These are phyloP conservation scores for Huntiella decipiens DNA, from an alignment of 2,329 filamentous ascomycete species.

Conservation along the genomic window DNA sequence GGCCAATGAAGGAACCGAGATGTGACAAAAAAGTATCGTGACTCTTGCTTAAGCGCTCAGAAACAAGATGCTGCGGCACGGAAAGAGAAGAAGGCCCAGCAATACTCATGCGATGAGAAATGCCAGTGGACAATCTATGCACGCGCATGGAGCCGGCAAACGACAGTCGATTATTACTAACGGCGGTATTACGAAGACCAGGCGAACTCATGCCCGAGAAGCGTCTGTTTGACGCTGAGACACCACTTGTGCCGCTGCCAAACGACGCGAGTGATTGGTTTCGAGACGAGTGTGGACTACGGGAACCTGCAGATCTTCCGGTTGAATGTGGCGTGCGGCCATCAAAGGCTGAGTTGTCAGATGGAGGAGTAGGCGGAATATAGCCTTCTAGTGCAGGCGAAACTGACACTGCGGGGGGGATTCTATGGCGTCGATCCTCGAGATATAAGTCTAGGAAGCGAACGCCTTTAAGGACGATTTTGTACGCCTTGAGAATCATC, in stretches of 20 bases:
- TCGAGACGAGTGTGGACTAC: slow-evolving; percentile 5
- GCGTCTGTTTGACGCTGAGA: slow-evolving; percentile 20
- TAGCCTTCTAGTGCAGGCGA: slow-evolving; percentile 14
- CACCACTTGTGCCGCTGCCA: slow-evolving; percentile 17
- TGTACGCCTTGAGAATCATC: slow-evolving; percentile 84
- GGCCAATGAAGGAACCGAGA: slow-evolving; percentile 80
- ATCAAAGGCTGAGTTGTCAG: slow-evolving; percentile 34
- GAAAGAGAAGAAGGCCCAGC: slow-evolving; percentile 41
- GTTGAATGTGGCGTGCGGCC: slow-evolving; percentile 12
- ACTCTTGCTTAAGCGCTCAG: slow-evolving; percentile 57
- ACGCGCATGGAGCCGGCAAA: slow-evolving; percentile 20
- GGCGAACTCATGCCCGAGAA: slow-evolving; percentile 27
- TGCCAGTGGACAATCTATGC: slow-evolving; percentile 32
- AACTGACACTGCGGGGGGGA: slow-evolving; percentile 4
- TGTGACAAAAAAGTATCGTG: slow-evolving; percentile 83
- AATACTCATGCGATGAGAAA: slow-evolving; percentile 60
- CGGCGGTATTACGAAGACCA: slow-evolving; percentile 9
- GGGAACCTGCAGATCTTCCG: neutral
- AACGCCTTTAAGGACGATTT: slow-evolving; percentile 79
- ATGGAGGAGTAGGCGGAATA: slow-evolving; percentile 44
- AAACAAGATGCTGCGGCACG: slow-evolving; percentile 56
- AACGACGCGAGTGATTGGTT: slow-evolving; percentile 9
- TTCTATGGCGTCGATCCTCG: slow-evolving; percentile 27
- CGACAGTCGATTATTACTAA: slow-evolving; percentile 19
- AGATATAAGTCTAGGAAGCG: slow-evolving; percentile 76